Evolutionary conservation across 2,329 filamentous ascomycete species (phyloP), one percentile per base, ranked within the genome.

Genomic region (Aureobasidium sp.): DNA sequence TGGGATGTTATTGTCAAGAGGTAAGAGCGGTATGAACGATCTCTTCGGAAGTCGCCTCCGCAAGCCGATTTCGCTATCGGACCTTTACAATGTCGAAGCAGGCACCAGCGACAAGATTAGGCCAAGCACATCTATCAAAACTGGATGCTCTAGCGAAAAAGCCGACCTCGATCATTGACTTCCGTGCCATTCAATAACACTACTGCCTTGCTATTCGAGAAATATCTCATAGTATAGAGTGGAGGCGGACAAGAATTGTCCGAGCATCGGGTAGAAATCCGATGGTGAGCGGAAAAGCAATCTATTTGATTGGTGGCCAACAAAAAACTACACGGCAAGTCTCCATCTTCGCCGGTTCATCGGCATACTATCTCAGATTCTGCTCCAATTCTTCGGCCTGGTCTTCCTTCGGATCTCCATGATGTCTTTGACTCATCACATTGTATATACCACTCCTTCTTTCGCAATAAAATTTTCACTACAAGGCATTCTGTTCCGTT

Each of bases 381-480:
- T 41, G 42, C 44, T 41, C 53, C 55, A 59, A 48, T 59, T 59
- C 55, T 49, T 49, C 55, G 55, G 39, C 44, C 47, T 59, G 55
- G 9, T 16, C 27, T 16, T 29, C 34, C 44, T 37, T 48, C 55
- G 16, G 44, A n/a, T 49, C 41, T 59, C 55, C 41, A 39, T 48
- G n/a, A 39, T 59, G 42, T 41, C 32, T 48, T 59, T 59, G 55
- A 59, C 44, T 59, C 55, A 59, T 59, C 34, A 5, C 9, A 15
- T n/a, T 49, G 44, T 41, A 48, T 41, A 21, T 37, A 30, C n/a
- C 34, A 37, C 5, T 32, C 13, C 27, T 44, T 49, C 29, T 29
- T 47, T 6, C 13, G 42, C 21, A n/a, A 15, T 7, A n/a, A 47
- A n/a, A n/a, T 13, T 7, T 9, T 32, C n/a, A 32, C n/a, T n/a